phyloP scores from a whole-genome alignment of 2,329 filamentous ascomycete species.

The Trichoderma lentiforme region DNA sequence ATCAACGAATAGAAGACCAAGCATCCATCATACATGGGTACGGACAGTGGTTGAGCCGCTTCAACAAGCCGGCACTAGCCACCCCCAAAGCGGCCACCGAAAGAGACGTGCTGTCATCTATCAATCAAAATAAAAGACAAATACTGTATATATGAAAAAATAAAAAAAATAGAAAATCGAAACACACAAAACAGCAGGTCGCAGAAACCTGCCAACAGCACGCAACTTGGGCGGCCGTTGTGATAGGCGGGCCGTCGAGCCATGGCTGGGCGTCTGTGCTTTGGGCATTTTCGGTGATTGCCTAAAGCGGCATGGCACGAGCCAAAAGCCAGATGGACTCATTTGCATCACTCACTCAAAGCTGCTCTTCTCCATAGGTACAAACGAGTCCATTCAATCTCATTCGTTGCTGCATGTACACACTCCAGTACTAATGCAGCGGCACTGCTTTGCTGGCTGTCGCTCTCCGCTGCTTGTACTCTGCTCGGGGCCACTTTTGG shows the following conservation, averaged over 20 bases:
- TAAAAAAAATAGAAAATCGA: neutral
- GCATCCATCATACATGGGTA: neutral
- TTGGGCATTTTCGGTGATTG: conserved; percentile 10
- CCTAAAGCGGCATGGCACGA: neutral
- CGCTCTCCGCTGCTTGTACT: neutral
- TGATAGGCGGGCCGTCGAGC: neutral
- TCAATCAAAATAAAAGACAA: neutral
- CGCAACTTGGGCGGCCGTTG: neutral
- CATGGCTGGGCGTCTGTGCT: neutral
- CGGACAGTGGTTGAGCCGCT: neutral
- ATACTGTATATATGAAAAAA: neutral
- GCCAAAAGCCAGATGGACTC: neutral
- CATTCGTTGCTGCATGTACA: neutral
- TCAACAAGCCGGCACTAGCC: neutral
- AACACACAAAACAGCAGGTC: neutral
- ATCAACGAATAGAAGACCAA: neutral
- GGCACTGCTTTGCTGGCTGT: neutral
- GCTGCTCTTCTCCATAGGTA: neutral
- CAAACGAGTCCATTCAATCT: neutral
- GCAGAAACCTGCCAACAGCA: neutral
- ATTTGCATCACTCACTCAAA: neutral
- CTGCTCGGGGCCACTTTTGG: neutral
- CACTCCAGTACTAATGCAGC: neutral
- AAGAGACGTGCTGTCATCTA: neutral
- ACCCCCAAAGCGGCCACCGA: neutral